Conservation (phyloP, 2,329 filamentous ascomycete genomes). For the Phialocephala subalpina region DNA sequence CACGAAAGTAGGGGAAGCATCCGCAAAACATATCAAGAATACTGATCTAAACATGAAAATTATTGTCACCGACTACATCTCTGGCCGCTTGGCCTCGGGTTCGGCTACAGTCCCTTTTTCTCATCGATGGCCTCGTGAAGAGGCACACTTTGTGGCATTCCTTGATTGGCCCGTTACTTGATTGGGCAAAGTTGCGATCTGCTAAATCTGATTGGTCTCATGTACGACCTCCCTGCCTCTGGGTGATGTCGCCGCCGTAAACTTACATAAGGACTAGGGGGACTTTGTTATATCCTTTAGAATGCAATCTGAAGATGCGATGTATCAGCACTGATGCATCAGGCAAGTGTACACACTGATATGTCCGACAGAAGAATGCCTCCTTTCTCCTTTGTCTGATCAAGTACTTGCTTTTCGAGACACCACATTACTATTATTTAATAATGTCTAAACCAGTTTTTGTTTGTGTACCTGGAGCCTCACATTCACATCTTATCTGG, state of each 20-base stretch:
- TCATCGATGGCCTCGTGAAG: constrained; percentile 8
- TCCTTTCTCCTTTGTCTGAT: constrained; percentile 14
- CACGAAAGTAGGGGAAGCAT: not conserved
- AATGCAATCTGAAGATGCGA: constrained; percentile 24
- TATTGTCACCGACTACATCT: not conserved
- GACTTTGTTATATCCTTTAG: constrained; percentile 22
- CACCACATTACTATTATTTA: not conserved
- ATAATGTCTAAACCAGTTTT: constrained; percentile 46
- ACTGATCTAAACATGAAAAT: not conserved
- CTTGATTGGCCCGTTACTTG: constrained; percentile 15
- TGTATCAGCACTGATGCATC: constrained; percentile 28
- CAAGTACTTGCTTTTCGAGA: constrained; percentile 7
- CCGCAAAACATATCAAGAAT: not conserved
- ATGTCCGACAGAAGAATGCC: constrained; percentile 17
- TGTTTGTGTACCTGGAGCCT: constrained; percentile 50
- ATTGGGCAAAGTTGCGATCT: constrained; percentile 24
- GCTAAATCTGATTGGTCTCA: constrained; percentile 17
- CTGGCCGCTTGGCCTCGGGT: constrained; percentile 12
- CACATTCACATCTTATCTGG: constrained; percentile 48
- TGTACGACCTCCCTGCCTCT: constrained; percentile 21
- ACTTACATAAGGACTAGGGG: constrained; percentile 27
- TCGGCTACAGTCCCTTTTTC: constrained; percentile 14
- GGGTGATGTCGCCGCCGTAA: constrained; percentile 25
- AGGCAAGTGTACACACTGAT: constrained; percentile 15
- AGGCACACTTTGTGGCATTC: constrained; percentile 15